Percentiles rank a stretch among this genome's conserved stretches.
These are phyloP conservation scores for Isatis lusitanica DNA, from an alignment of 441 rosid species.

Conservation along the genomic window DNA sequence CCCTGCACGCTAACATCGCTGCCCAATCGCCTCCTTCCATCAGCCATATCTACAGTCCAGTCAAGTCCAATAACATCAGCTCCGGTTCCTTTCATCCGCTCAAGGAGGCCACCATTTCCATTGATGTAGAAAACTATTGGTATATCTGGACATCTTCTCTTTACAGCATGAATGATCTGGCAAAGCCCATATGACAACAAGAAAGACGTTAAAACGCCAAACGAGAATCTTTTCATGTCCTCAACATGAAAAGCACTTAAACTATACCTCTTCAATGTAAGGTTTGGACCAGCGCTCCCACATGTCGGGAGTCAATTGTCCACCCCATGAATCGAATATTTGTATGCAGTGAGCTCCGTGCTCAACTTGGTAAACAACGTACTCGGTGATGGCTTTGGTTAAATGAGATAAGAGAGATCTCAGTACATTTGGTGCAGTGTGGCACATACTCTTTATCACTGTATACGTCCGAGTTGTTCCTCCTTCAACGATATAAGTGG, in stretches of 20 bases:
- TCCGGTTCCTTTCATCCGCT: conserved; percentile 83
- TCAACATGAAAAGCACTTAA: background rate
- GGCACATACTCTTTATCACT: conserved; percentile 86
- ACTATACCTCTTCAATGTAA: conserved; percentile 71
- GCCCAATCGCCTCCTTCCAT: conserved; percentile 83
- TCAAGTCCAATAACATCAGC: conserved; percentile 96
- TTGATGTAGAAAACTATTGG: conserved; percentile 86
- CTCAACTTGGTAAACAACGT: conserved; percentile 81
- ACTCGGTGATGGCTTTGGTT: conserved; percentile 73
- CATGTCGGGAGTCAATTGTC: conserved; percentile 86
- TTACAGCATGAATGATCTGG: conserved; percentile 65
- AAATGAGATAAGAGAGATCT: conserved; percentile 81
- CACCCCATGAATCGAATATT: conserved; percentile 98
- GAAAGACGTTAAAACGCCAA: background rate
- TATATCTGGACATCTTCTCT: conserved; percentile 69
- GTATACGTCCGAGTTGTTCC: conserved; percentile 88
- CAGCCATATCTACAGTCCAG: conserved; percentile 97
- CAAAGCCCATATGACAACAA: background rate
- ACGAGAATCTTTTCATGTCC: background rate
- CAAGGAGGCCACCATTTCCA: conserved; percentile 92
- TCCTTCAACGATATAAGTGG: conserved; percentile 88
- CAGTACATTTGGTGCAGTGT: conserved; percentile 69
- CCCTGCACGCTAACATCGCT: conserved; percentile 74
- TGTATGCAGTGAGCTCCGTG: conserved; percentile 95
- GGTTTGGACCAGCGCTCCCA: conserved; percentile 98